Conservation (phyloP, 352 stramenopile species). For the Lagenidium giganteum region DNA sequence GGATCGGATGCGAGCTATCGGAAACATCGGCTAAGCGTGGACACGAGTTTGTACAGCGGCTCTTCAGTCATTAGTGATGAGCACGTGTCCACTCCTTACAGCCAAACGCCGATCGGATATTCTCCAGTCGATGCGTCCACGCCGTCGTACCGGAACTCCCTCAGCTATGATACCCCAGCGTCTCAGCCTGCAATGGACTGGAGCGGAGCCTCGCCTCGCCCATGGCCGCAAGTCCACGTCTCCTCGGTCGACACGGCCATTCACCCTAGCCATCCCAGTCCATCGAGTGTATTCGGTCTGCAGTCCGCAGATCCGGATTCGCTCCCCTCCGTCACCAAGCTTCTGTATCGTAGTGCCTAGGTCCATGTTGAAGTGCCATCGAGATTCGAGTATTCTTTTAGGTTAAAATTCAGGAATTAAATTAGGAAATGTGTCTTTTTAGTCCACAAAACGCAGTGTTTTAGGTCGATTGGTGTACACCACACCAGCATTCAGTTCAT, state of each 20-base stretch:
- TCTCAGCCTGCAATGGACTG: no score
- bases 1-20: conserved; percentile 1
- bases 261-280: conserved; percentile 2
- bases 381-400: no score
- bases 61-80: conserved; percentile 4
- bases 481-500: no score
- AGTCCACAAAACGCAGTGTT: no score
- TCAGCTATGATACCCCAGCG: conserved; percentile 4
- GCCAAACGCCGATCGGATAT: conserved; percentile 13
- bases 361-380: conserved; percentile 1
- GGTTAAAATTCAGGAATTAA: no score
- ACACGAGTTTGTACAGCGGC: no score
- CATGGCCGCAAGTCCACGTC: neutral
- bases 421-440: no score
- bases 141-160: conserved; percentile 1
- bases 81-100: conserved; percentile 8
- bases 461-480: no score
- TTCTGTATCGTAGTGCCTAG: conserved; percentile 42
- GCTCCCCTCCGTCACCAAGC: conserved; percentile 58
- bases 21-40: no score
- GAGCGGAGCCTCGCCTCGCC: no score
- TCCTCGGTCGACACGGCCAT: conserved; percentile 13
- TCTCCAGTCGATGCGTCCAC: conserved; percentile 4
- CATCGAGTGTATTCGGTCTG: conserved; percentile 3
- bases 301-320: conserved; percentile 28